Conservation (phyloP, 345 rosid genomes). For the Brassica rapa region DNA sequence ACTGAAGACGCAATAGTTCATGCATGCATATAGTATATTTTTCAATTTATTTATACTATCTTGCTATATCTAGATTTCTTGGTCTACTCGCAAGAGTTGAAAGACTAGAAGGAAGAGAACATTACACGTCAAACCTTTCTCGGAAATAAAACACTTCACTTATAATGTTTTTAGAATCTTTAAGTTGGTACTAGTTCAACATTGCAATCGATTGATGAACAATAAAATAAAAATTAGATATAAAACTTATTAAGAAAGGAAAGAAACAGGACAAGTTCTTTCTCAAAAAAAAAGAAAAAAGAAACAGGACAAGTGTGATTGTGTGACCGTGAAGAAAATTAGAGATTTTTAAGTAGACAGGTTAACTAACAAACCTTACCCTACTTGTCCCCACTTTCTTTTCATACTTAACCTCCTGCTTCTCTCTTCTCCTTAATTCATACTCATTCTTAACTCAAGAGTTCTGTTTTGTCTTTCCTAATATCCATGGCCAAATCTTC, state of each 20-base stretch:
- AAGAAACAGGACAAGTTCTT: not conserved
- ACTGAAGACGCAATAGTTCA: not conserved
- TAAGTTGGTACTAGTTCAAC: not conserved
- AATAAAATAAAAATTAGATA: not conserved
- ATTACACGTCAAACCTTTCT: slow-evolving; percentile 6
- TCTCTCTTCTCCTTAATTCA: not conserved
- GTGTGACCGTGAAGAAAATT: slow-evolving; percentile 3
- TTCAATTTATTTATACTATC: not conserved
- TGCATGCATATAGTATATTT: not conserved
- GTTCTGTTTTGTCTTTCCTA: slow-evolving; percentile 5
- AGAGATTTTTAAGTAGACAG: slow-evolving; percentile 26
- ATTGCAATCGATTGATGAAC: slow-evolving; percentile 24
- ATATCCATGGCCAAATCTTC: slow-evolving; percentile 31
- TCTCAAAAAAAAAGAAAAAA: no score
- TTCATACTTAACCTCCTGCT: not conserved
- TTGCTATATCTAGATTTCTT: not conserved
- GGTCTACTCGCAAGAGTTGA: not conserved
- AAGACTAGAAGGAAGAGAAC: slow-evolving; percentile 5
- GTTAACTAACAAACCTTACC: slow-evolving; percentile 40
- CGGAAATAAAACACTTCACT: slow-evolving; percentile 9
- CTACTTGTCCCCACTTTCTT: slow-evolving; percentile 28
- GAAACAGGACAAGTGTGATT: not conserved
- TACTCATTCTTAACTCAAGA: slow-evolving; percentile 24
- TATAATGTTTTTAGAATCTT: not conserved
- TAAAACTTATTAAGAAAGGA: not conserved